A percentile compares a stretch with the other conserved stretches of the same genome.
Evolutionary conservation across 495 filamentous ascomycete genomes (phyloP).

Genomic region (Xylaria scruposa): DNA sequence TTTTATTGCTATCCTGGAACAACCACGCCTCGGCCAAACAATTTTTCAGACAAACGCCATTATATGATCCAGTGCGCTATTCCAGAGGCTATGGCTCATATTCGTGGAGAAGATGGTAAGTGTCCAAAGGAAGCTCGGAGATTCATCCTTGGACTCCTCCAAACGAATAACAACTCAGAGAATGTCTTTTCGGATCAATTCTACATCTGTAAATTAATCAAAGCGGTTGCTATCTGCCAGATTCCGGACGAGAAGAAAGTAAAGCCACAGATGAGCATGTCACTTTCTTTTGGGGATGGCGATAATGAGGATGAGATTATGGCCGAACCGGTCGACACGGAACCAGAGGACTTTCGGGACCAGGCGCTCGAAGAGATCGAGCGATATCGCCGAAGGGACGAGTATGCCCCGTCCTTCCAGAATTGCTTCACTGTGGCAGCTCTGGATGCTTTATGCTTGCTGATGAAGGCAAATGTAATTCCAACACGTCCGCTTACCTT

Average conservation of each 20-base stretch:
- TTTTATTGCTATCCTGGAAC: conserved; percentile 77
- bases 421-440: conserved; percentile 88
- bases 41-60: conserved; percentile 82
- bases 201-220: conserved; percentile 84
- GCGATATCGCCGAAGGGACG: conserved; percentile 88
- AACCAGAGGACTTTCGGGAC: conserved; percentile 62
- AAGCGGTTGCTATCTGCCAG: conserved; percentile 77
- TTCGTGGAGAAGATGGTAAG: conserved; percentile 76
- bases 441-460: conserved; percentile 72
- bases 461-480: conserved; percentile 76
- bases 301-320: conserved; percentile 43
- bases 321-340: conserved; percentile 41
- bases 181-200: conserved; percentile 87
- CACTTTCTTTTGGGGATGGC: conserved; percentile 47
- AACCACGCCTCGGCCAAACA: conserved; percentile 77
- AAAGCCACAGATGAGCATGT: conserved; percentile 47
- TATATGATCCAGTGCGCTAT: conserved; percentile 86
- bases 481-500: conserved; percentile 69
- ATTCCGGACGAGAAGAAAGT: conserved; percentile 62
- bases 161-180: conserved; percentile 90
- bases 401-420: conserved; percentile 90
- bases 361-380: conserved; percentile 85
- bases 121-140: conserved; percentile 76
- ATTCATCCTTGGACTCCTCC: conserved; percentile 86
- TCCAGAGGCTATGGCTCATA: conserved; percentile 75